A percentile compares a stretch with the other conserved stretches of the same genome.
Conservation (phyloP, 2,329 filamentous ascomycete species). For the Penicillium sp. region DNA sequence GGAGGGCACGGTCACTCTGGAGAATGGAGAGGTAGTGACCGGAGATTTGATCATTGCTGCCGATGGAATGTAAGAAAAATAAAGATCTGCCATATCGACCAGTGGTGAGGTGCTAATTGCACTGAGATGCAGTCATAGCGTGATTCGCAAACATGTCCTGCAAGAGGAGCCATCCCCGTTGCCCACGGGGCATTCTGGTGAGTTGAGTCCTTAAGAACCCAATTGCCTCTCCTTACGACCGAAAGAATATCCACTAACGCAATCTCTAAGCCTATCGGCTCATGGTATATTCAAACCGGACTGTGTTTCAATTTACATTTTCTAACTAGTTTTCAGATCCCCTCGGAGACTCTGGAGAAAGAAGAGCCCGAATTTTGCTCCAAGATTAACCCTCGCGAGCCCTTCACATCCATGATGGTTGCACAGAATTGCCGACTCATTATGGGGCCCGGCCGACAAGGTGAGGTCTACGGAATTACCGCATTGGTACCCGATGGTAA, state of each 20-base stretch:
- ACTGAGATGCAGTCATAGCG: constrained; percentile 20
- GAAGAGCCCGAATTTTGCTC: constrained; percentile 28
- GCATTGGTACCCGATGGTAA: constrained; percentile 49
- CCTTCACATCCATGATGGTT: constrained; percentile 53
- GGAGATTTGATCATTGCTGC: constrained; percentile 37
- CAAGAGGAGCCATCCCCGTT: constrained; percentile 16
- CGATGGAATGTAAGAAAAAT: constrained; percentile 33
- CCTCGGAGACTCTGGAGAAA: constrained; percentile 16
- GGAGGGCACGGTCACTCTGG: constrained; percentile 20
- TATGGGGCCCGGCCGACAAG: constrained; percentile 51
- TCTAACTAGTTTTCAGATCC: constrained; percentile 12
- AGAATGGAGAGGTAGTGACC: constrained; percentile 19
- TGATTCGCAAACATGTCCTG: constrained; percentile 26
- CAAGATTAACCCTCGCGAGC: constrained; percentile 43
- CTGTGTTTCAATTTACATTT: no score
- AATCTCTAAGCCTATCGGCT: constrained; percentile 17
- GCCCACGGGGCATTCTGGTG: constrained; percentile 23
- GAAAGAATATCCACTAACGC: neutral
- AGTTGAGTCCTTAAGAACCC: constrained; percentile 11
- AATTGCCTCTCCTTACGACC: neutral
- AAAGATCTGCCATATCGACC: no score
- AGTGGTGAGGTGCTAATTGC: neutral
- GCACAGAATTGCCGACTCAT: constrained; percentile 49
- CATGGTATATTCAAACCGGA: constrained; percentile 10
- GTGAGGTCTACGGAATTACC: constrained; percentile 49